Base-by-base conservation (phyloP, 2,329 filamentous ascomycete species). In the Pseudogymnoascus sp. region DNA sequence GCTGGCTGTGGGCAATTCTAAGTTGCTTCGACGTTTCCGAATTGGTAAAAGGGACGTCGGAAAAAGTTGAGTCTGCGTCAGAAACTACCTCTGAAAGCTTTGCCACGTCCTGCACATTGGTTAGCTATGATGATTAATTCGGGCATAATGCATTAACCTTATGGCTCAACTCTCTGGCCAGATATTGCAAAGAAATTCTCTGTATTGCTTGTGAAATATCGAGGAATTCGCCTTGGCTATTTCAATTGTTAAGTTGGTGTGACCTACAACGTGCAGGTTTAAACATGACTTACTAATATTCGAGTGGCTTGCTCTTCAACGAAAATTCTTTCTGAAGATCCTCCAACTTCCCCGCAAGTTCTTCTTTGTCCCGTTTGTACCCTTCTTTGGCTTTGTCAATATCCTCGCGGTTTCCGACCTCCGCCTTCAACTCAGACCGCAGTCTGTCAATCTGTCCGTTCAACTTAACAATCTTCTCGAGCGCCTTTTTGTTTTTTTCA, bases 321-420 rank as follows among this genome's bases (percentile, higher is more conserved):
- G 59, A 60, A 60, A 66, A 66, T 37, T 65, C 65, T 29, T 62
- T 45, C 40, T 64, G 60, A 15, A 66, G 55, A 12, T 40, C 59
- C 8, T 59, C 21, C 15, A 65, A 60, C 45, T 63, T 58, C 45
- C 13, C 61, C 60, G 60, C 55, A 21, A 60, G 60, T 33, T 40
- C 36, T 36, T 64, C 39, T 25, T 60, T 61, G 8, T 64, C 60
- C n/a, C 31, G 42, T 40, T 58, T 66, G 33, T 61, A 61, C 15
- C 58, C 62, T 15, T 36, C 52, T 27, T 42, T 64, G 1, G 60
- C 62, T 61, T 40, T 60, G 4, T 63, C 29, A 13, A 62, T 18
- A 25, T 61, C 58, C 25, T 65, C 61, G 29, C 21, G 40, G 39
- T 42, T 29, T 6, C 59, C n/a, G 13, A 52, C 31, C n/a, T 31